phyloP scores from a whole-genome alignment of 2,329 filamentous ascomycete species.

The Aspergillus sp. region DNA sequence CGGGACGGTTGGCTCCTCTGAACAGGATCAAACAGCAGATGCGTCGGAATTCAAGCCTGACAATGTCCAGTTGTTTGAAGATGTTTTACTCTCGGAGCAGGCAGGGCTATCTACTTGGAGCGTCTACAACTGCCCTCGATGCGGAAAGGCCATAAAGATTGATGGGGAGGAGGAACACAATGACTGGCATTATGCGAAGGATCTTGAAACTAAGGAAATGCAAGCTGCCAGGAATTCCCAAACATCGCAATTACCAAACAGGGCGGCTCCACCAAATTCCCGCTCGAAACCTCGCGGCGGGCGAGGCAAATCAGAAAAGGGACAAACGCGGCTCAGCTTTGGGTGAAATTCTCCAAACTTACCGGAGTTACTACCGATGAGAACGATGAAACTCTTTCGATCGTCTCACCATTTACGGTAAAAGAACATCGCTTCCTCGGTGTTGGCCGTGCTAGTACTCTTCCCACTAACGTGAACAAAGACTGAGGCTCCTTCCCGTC shows the following conservation, averaged over 20 bases:
- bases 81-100: background rate
- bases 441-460: background rate
- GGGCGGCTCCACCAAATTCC: conserved; percentile 15
- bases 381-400: background rate
- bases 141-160: conserved; percentile 60
- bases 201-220: conserved; percentile 69
- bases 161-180: conserved; percentile 70
- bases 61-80: background rate
- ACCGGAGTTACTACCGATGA: background rate
- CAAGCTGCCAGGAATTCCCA: conserved; percentile 25
- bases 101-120: background rate
- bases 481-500: background rate
- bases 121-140: conserved; percentile 62
- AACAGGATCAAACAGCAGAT: background rate
- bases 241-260: conserved; percentile 12
- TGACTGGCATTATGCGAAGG: conserved; percentile 93
- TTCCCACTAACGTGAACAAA: background rate
- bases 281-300: conserved; percentile 27
- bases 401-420: background rate
- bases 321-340: conserved; percentile 37
- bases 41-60: background rate
- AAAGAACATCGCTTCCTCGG: background rate
- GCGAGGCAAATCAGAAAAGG: conserved; percentile 34
- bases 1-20: conserved; percentile 10
- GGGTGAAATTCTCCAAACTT: conserved; percentile 20